Base-by-base conservation (phyloP, 2,329 filamentous ascomycete genomes). In the Fusarium setosum region DNA sequence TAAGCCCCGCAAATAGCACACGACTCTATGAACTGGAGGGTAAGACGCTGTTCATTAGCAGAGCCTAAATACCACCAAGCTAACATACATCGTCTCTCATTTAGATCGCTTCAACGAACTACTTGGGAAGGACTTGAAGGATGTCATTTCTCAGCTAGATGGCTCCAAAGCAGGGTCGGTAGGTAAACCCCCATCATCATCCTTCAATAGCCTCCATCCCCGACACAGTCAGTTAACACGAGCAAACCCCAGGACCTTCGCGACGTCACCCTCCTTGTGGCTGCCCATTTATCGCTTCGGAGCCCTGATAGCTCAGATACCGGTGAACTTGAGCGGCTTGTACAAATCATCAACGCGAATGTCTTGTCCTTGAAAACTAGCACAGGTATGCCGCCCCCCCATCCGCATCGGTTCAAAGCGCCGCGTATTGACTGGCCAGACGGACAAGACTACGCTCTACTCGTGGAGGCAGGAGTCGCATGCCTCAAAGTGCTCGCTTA, bases 401-500 rank as follows among this genome's bases (percentile, higher is more conserved):
- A 31, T 24, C 10, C 13, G 17, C 15, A 9, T 11, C 32, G n/a
- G 18, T n/a, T 49, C 29, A 26, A 9, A 18, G 6, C 15, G 40
- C 24, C 37, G 15, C 31, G 37, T 6, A 12, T 41, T 13, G 20
- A 40, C 53, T 42, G 21, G 61, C 51, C 44, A 7, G 18, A 38
- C 6, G 18, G 35, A 56, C 29, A 44, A 45, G 20, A 13, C 3
- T 35, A 37, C 7, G 52, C 57, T 8, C 52, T 71, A 13, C 49
- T 60, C 2, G 54, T 63, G 6, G 76, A 78, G 60, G 65, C 67
- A 17, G 68, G 60, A 3, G 59, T 77, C 10, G 74, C 72, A 4
- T 73, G 69, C 32, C 59, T 82, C 4, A 34, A 58, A 3, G 26
- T 73, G 4, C 58, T 80, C 9, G 63, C 63, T 6, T 63, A 63